phyloP scores from a whole-genome alignment of 2,329 filamentous ascomycete genomes.

The Emmonsiellopsis sp. region DNA sequence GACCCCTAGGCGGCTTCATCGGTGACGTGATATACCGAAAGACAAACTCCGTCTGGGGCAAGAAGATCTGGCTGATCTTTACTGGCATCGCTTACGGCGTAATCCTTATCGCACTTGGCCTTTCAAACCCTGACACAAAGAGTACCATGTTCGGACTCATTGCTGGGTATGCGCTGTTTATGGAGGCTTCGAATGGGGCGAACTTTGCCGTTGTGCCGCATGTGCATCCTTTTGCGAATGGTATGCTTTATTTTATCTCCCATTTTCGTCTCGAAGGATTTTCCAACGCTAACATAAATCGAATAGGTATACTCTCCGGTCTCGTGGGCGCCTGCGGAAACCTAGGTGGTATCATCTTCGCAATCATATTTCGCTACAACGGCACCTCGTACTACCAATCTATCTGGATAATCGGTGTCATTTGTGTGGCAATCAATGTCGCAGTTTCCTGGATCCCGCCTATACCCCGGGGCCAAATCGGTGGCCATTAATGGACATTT shows the following conservation, averaged over 20 bases:
- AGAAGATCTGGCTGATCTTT: conserved; percentile 54
- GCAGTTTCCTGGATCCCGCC: conserved; percentile 55
- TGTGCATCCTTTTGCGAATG: conserved; percentile 74
- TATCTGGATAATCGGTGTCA: conserved; percentile 74
- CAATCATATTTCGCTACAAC: conserved; percentile 71
- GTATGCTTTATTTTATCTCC: conserved; percentile 28
- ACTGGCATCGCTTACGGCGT: conserved; percentile 49
- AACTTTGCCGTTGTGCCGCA: conserved; percentile 84
- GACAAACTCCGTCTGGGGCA: conserved; percentile 49
- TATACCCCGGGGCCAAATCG: conserved; percentile 46
- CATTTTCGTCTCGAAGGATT: not conserved
- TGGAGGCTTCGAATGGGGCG: conserved; percentile 76
- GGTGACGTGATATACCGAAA: conserved; percentile 47
- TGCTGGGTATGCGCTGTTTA: conserved; percentile 68
- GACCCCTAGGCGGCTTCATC: conserved; percentile 42
- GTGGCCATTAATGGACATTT: conserved; percentile 17
- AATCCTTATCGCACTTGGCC: conserved; percentile 55
- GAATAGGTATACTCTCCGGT: conserved; percentile 56
- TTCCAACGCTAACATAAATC: not conserved
- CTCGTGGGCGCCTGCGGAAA: conserved; percentile 74
- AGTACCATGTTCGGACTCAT: conserved; percentile 67
- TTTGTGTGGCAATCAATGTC: conserved; percentile 63
- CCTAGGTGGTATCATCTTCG: conserved; percentile 75
- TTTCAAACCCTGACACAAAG: conserved; percentile 53
- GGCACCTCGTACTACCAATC: conserved; percentile 58